These are phyloP conservation scores for Solanum microdontum DNA, from an alignment of 257 asterid species.

Conservation along the genomic window DNA sequence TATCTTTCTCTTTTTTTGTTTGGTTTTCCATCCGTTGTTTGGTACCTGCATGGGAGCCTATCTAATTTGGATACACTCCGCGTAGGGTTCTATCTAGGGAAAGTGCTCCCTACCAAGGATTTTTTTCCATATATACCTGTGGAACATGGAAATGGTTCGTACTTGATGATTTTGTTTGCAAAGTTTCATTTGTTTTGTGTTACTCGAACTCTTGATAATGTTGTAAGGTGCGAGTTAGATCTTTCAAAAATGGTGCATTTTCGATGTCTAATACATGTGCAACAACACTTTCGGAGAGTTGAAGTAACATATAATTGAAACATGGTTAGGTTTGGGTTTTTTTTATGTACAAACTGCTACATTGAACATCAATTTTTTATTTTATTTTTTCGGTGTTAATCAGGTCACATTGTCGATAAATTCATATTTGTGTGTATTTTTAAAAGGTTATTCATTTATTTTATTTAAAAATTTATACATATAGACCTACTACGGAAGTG, in stretches of 20 bases:
- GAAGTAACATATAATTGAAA: not conserved
- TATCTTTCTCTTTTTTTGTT: not conserved
- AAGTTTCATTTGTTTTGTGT: not conserved
- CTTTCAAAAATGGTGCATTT: not conserved
- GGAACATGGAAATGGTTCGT: not conserved
- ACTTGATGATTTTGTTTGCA: not conserved
- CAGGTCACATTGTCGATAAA: too few species aligned
- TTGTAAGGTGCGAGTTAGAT: not conserved
- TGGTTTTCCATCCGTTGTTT: fast-evolving
- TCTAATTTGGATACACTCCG: fast-evolving
- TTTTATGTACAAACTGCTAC: not conserved
- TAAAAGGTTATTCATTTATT: not conserved
- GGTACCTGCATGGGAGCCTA: not conserved
- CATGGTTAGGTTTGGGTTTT: not conserved
- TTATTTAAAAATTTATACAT: not conserved
- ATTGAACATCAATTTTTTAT: not conserved
- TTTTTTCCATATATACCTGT: too few species aligned
- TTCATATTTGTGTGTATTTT: not conserved
- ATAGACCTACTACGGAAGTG: not conserved
- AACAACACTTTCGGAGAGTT: not conserved
- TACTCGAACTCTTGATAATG: not conserved
- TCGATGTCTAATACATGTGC: not conserved
- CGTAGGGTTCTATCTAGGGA: not conserved
- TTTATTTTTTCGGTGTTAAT: too few species aligned
- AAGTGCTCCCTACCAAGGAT: fast-evolving